phyloP scores from a whole-genome alignment of 306 rosid species.

The Cicer chorassanicum region DNA sequence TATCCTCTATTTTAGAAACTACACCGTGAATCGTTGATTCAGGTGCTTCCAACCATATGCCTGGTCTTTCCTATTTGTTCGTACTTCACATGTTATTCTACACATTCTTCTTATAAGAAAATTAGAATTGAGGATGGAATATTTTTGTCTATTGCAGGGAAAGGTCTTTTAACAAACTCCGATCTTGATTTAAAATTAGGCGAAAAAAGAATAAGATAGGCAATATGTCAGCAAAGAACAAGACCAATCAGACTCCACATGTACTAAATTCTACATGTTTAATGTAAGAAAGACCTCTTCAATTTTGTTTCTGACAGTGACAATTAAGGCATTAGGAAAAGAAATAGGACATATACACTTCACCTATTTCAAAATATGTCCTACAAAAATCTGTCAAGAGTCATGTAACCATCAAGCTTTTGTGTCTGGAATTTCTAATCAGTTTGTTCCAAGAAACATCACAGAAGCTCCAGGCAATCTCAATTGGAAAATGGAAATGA shows the following conservation, averaged over 20 bases:
- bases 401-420: neutral
- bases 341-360: neutral
- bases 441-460: neutral
- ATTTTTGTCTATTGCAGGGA: neutral
- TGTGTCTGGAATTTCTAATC: neutral
- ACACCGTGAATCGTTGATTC: neutral
- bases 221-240: no score
- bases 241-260: neutral
- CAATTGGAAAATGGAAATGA: neutral
- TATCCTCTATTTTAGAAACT: neutral
- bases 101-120: neutral
- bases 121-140: neutral
- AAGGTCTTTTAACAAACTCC: no score
- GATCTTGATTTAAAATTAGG: neutral
- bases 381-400: neutral
- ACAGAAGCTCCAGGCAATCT: neutral
- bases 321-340: neutral
- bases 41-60: neutral
- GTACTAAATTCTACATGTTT: neutral
- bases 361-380: neutral
- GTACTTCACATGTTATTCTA: neutral
- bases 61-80: neutral
- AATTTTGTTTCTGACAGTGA: neutral
- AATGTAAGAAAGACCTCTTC: neutral
- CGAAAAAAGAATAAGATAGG: neutral